phyloP scores from a whole-genome alignment of 192 early-diverging fungal species.

The Backusella morwellensis region DNA sequence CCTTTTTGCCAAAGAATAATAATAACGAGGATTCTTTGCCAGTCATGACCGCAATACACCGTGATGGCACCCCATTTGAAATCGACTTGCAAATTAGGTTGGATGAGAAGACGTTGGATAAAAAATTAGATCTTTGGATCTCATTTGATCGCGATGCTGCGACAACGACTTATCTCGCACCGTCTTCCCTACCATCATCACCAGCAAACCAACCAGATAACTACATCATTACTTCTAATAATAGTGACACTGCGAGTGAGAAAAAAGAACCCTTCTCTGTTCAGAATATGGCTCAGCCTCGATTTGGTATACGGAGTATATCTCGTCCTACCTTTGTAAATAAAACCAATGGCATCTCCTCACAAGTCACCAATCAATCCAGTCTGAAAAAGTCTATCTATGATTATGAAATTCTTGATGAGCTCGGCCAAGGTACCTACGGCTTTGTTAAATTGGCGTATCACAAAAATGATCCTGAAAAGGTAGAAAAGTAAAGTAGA shows the following conservation, averaged over 20 bases:
- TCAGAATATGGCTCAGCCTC: background rate
- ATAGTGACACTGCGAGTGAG: slow-evolving; percentile 45
- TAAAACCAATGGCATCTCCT: background rate
- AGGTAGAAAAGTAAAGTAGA: slow-evolving; percentile 37
- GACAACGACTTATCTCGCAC: background rate
- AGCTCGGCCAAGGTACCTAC: slow-evolving; percentile 66
- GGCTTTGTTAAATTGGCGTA: slow-evolving; percentile 58
- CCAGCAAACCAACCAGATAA: background rate
- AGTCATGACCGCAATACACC: slow-evolving; percentile 53
- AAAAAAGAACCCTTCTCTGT: slow-evolving; percentile 55
- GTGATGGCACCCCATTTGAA: slow-evolving; percentile 57
- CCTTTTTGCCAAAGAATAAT: background rate
- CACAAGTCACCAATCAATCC: background rate
- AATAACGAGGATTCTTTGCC: slow-evolving; percentile 13
- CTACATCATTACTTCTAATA: background rate
- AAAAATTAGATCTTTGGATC: slow-evolving; percentile 51
- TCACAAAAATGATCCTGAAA: slow-evolving; percentile 43
- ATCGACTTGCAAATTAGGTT: slow-evolving; percentile 58
- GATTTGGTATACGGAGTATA: slow-evolving; percentile 3
- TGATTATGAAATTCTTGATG: slow-evolving; percentile 56
- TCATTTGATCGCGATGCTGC: slow-evolving; percentile 49
- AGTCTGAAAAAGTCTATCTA: slow-evolving; percentile 26
- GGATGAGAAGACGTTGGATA: slow-evolving; percentile 37
- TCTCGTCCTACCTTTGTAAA: slow-evolving; percentile 4
- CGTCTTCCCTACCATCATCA: background rate